Evolutionary conservation across 495 filamentous ascomycete genomes (phyloP), one percentile per base, ranked within the genome.

Genomic region (Penicillium manginii): DNA sequence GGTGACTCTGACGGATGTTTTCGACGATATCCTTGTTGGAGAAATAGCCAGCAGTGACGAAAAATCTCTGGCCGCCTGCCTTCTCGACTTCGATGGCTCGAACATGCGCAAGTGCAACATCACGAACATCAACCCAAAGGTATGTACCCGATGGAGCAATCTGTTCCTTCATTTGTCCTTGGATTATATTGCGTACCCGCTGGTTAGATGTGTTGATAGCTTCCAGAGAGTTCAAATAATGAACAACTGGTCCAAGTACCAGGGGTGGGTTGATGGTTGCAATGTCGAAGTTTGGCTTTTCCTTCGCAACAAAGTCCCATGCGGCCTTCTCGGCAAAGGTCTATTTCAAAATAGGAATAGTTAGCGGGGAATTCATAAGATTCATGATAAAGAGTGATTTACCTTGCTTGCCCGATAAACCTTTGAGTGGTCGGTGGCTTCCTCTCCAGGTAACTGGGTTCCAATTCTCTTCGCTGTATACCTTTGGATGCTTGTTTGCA

Each of bases 261-360:
- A 91, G 70, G 0, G 90, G 88, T 50, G 81, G 81, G 64, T 86
- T 86, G 64, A 93, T 81, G 0, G 91, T 96, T 9, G 84, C 79
- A 45, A 98, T 60, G 39, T 86, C 82, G 63, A 94, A 94, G 63
- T 85, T 86, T 0, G 88, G 90, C 71, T 91, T 90, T 71, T 91
- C 87, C 47, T 87, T 85, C 72, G 90, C 85, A 4, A 92, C 74
- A 65, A 92, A 92, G 7, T 92, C 84, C 90, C 90, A 94, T 1
- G 90, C 90, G 2, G 91, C 89, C 64, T 83, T 86, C 63, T 91
- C 88, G 7, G 81, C 81, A 39, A 81, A 80, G 12, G 80, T 83
- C 73, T 80, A 11, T 18, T 42, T 6, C 0, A 37, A n/a, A 11
- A 47, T 26, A 0, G 11, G 40, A 11, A 47, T 26, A 0, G 11